Evolutionary conservation across 441 rosid genomes (phyloP).

Genomic region (Daphne laureola): DNA sequence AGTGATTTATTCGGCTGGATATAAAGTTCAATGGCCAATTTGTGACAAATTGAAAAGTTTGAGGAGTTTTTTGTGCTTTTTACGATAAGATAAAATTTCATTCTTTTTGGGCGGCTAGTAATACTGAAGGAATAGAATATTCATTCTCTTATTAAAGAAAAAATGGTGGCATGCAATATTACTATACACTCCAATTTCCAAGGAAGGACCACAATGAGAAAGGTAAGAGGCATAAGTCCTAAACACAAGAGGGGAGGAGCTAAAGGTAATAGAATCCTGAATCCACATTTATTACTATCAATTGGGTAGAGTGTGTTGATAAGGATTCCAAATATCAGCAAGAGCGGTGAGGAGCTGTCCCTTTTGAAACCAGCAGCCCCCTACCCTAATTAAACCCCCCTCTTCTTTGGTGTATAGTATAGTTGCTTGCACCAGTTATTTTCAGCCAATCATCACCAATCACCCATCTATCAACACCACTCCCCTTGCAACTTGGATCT

Average conservation of each 20-base stretch:
- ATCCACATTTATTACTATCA: conserved; percentile 19
- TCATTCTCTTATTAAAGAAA: no score
- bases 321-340: conserved; percentile 31
- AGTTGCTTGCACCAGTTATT: no score
- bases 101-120: no score
- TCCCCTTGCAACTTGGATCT: conserved; percentile 30
- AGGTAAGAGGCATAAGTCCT: conserved; percentile 15
- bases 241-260: conserved; percentile 2
- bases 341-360: conserved; percentile 6
- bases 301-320: conserved; percentile 25
- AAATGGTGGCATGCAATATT: no score
- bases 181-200: conserved; percentile 28
- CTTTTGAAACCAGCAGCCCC: neutral
- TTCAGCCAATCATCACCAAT: no score
- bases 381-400: no score
- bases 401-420: conserved; percentile 21
- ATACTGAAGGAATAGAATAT: no score
- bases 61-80: no score
- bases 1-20: no score
- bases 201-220: conserved; percentile 27
- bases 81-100: no score
- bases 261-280: neutral
- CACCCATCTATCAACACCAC: conserved; percentile 28
- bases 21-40: no score
- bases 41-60: no score